These are phyloP conservation scores for Lithospermum erythrorhizon DNA, from an alignment of 257 asterid species.

Conservation along the genomic window DNA sequence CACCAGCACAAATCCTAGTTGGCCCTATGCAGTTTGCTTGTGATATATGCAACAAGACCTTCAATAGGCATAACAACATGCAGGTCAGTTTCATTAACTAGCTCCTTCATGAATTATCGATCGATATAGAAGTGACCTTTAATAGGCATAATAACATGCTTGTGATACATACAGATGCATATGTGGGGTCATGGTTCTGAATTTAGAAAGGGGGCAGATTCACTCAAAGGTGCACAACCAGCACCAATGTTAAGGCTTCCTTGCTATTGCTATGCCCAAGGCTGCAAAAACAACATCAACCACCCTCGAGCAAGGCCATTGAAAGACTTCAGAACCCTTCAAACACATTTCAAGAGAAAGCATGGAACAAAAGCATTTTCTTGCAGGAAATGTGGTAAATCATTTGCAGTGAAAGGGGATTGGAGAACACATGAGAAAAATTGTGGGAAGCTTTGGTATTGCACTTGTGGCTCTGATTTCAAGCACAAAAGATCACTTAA, in stretches of 20 bases:
- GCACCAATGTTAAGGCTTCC: slow-evolving; percentile 85
- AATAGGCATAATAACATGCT: no score
- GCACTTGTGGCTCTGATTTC: slow-evolving; percentile 80
- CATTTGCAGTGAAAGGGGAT: slow-evolving; percentile 84
- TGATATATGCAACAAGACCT: neutral
- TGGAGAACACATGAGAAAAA: slow-evolving; percentile 94
- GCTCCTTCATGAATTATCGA: neutral
- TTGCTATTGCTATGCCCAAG: slow-evolving; percentile 74
- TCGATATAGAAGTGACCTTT: no score
- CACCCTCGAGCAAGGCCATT: slow-evolving; percentile 80
- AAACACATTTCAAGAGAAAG: slow-evolving; percentile 90
- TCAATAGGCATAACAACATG: slow-evolving; percentile 35
- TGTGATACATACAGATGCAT: slow-evolving; percentile 55
- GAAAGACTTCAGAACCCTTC: slow-evolving; percentile 84
- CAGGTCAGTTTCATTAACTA: slow-evolving; percentile 40
- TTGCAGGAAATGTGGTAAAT: slow-evolving; percentile 70
- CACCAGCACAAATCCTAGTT: neutral
- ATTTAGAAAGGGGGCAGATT: slow-evolving; percentile 70
- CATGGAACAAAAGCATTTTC: slow-evolving; percentile 69
- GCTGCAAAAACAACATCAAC: slow-evolving; percentile 85
- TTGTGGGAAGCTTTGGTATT: slow-evolving; percentile 87
- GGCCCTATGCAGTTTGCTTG: neutral
- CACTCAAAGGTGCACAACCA: slow-evolving; percentile 73
- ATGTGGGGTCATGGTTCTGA: slow-evolving; percentile 99
- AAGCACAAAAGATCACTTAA: slow-evolving; percentile 87